Base-by-base conservation (phyloP, 2,329 filamentous ascomycete genomes). In the Dothideomycetes sp. region DNA sequence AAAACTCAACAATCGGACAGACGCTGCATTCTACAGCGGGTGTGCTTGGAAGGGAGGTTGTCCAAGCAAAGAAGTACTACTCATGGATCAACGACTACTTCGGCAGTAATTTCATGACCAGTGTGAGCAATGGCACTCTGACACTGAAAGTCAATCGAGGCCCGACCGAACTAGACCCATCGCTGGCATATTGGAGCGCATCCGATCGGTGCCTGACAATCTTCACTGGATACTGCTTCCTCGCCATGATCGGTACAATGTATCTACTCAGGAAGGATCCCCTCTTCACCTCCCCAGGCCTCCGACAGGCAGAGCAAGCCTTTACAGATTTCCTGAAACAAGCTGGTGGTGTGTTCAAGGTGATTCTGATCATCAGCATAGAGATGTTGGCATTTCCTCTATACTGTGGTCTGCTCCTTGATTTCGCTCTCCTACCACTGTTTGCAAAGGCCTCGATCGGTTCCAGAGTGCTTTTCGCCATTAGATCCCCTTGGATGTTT, bases 371-470 rank as follows among this genome's bases (percentile, higher is more conserved):
- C 53, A 98, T 98, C 49, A 91, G 88, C 48, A 98, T 98, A 52
- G 91, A 98, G 64, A 98, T 98, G 91, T 79, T 98, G 27, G 79
- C 88, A 5, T 98, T 98, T 55, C 91, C 91, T 0, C 70, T 98
- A 2, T 98, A 98, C 59, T 98, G 91, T 53, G 91, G 91, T 4
- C 70, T 94, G 27, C 73, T 98, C 2, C 77, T 98, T 24, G 91
- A 98, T 56, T 63, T 85, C 34, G 91, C 91, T 4, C 69, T 96
- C 36, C 70, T 98, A 12, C 91, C 91, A 0, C 71, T 98, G 0
- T 98, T 98, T 56, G 81, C 86, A 47, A 71, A 79, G 45, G 81
- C 86, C 1, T 88, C 83, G 1, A 62, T 95, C 37, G 72, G 73
- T 47, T 86, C 84, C 5, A 77, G 91, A 16, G 65, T 94, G 37